Base-by-base conservation (phyloP, 306 rosid genomes). In the Quercus rubra region DNA sequence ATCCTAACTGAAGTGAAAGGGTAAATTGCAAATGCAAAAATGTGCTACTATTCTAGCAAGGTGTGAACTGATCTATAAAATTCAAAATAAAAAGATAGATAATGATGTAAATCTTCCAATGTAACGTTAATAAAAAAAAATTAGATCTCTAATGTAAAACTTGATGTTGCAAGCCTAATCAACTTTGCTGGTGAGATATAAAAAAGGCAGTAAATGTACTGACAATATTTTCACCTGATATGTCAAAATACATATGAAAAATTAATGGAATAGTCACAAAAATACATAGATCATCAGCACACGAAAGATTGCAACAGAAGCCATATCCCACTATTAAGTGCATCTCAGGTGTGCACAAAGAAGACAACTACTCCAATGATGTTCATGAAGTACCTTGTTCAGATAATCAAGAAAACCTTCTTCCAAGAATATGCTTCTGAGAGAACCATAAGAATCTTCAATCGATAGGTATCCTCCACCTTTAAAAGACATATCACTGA, bases 331-430 rank as follows among this genome's bases (percentile, higher is more conserved):
- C 20, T 19, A 68, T 9, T 1, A 2, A 12, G n/a, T n/a, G 8
- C 72, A 35, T 68, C 70, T 30, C 70, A 64, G 4, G 23, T 17
- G 21, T 6, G 21, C 70, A 30, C 70, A 64, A 64, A 64, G 70
- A 64, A 58, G 30, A 78, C 35, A 55, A 15, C 62, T 6, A 64
- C 33, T 31, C 30, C 58, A 80, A 64, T 17, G 9, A 62, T 10
- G 64, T 80, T 79, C 82, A 81, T 79, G 52, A 70, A 33, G 61
- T 80, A 96, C 99, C 99, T 90, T 88, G 84, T 90, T 88, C 85
- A 96, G 66, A 86, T 83, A 96, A 72, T 91, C 89, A 82, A 96
- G 83, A 84, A 96, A 96, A 63, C 98, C 99, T 78, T 85, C 88
- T 82, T 90, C 89, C 91, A 93, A 82, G 79, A 89, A 87, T 74